These are phyloP conservation scores for Puccinia hordei DNA, from an alignment of 1,284 basidiomycete genomes.

Conservation along the genomic window DNA sequence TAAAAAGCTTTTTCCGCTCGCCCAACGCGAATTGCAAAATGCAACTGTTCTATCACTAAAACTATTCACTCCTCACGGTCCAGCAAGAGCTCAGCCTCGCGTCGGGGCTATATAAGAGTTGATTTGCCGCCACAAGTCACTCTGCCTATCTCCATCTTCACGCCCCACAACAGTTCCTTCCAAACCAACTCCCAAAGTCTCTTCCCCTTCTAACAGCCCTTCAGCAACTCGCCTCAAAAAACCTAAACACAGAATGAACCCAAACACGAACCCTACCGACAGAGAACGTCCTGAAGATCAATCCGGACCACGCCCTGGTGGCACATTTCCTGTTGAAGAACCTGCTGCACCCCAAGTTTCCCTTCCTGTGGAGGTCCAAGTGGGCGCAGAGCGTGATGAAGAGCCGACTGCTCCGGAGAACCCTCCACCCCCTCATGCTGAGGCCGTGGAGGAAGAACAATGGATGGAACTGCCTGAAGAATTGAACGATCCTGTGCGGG, in stretches of 20 bases:
- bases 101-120: too few species aligned
- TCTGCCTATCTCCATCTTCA: slow-evolving; percentile 7
- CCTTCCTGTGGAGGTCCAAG: neutral
- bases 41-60: too few species aligned
- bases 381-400: neutral
- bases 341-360: neutral
- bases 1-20: too few species aligned
- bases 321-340: neutral
- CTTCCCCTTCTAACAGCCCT: neutral
- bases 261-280: neutral
- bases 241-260: neutral
- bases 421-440: neutral
- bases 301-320: neutral
- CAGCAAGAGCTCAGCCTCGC: too few species aligned
- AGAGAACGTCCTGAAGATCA: neutral
- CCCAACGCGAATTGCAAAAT: too few species aligned
- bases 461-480: slow-evolving; percentile 5
- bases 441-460: neutral
- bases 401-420: neutral
- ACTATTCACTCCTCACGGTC: too few species aligned
- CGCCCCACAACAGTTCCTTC: neutral
- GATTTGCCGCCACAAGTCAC: too few species aligned
- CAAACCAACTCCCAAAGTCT: neutral
- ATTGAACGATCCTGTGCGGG: neutral
- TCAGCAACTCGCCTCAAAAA: neutral